These are phyloP conservation scores for Ambrosia artemisiifolia DNA, from an alignment of 129 eudicot species.

Conservation along the genomic window DNA sequence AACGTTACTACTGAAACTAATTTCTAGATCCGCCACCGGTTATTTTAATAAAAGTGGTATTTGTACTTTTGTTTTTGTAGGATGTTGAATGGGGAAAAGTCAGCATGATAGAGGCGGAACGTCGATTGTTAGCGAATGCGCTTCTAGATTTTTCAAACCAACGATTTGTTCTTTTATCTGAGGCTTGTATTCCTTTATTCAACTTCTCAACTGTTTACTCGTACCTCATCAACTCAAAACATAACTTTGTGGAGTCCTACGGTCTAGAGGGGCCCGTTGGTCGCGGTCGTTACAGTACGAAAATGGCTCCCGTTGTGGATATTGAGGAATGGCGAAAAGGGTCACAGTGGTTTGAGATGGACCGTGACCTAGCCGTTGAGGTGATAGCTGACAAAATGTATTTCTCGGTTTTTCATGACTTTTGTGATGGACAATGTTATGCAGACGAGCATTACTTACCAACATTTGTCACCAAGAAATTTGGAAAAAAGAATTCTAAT, in stretches of 20 bases:
- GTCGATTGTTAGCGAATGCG: constrained; percentile 74
- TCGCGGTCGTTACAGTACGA: constrained; percentile 57
- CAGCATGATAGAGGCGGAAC: constrained; percentile 80
- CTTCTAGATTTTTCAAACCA: constrained; percentile 71
- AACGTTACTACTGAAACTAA: no score
- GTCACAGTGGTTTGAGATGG: constrained; percentile 81
- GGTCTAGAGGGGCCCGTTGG: constrained; percentile 57
- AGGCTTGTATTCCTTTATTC: constrained; percentile 74
- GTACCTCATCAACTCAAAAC: constrained; percentile 55
- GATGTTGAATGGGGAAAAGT: constrained; percentile 70
- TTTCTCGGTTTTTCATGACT: constrained; percentile 49
- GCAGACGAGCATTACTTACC: constrained; percentile 88
- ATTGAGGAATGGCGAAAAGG: constrained; percentile 74
- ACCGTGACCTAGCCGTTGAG: constrained; percentile 48
- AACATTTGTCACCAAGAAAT: constrained; percentile 51
- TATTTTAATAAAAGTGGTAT: not conserved
- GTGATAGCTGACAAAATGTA: constrained; percentile 52
- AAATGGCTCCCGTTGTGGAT: constrained; percentile 45
- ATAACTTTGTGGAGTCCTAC: constrained; percentile 58
- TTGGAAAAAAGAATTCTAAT: constrained; percentile 39
- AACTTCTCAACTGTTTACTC: constrained; percentile 70
- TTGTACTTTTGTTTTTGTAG: constrained; percentile 27
- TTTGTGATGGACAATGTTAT: constrained; percentile 58
- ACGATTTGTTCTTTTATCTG: constrained; percentile 73
- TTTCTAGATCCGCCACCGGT: no score